Evolutionary conservation across 257 asterid species (phyloP).

Genomic region (Eucommia ulmoides): DNA sequence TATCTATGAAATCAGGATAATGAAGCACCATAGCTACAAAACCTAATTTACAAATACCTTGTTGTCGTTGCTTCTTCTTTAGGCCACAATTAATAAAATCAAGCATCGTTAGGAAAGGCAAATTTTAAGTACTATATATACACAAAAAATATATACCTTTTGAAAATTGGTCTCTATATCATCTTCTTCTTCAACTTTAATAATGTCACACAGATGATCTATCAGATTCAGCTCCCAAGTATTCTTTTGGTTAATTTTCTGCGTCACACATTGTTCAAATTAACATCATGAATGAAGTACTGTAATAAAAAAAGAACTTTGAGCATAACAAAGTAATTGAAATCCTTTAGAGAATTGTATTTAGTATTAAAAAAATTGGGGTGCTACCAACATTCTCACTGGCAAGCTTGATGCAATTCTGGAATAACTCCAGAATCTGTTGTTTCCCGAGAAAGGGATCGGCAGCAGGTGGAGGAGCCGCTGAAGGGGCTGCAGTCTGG

Average conservation of each 20-base stretch:
- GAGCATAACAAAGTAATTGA: not conserved
- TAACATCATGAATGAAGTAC: too few species aligned
- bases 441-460: conserved; percentile 51
- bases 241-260: conserved; percentile 91
- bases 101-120: too few species aligned
- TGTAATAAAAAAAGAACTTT: not conserved
- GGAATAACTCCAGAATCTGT: conserved; percentile 78
- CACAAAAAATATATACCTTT: conserved; percentile 53
- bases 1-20: too few species aligned
- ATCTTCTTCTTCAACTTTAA: conserved; percentile 73
- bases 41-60: too few species aligned
- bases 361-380: not conserved
- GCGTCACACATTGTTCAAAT: conserved; percentile 14
- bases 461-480: conserved; percentile 15
- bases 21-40: too few species aligned
- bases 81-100: too few species aligned
- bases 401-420: conserved; percentile 91
- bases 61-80: too few species aligned
- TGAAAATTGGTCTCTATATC: conserved; percentile 85
- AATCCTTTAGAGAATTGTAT: too few species aligned
- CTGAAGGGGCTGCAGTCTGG: conserved; percentile 26
- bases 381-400: conserved; percentile 58
- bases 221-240: conserved; percentile 94
- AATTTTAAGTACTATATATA: too few species aligned
- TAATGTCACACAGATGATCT: conserved; percentile 72